These are phyloP conservation scores for Botrytis squamosa DNA, from an alignment of 2,329 filamentous ascomycete species.

Conservation along the genomic window DNA sequence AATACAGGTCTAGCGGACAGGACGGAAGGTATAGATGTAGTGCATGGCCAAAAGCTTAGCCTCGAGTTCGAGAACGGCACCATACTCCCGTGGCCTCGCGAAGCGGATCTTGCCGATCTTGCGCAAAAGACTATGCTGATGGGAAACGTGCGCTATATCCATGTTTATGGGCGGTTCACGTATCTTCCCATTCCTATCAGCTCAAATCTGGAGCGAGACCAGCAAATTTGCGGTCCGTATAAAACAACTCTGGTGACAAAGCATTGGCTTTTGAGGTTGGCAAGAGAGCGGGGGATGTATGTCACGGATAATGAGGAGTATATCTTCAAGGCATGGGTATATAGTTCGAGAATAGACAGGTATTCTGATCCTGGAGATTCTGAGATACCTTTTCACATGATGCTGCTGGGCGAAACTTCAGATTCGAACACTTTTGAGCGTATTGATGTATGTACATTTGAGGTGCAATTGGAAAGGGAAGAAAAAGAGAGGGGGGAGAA, in stretches of 20 bases:
- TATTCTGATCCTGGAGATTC: no score
- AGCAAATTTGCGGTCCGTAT: no score
- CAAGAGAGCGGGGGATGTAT: background rate
- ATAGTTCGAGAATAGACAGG: no score
- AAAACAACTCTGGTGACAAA: no score
- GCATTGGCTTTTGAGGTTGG: background rate
- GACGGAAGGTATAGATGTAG: background rate
- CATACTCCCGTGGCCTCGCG: background rate
- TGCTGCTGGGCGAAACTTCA: background rate
- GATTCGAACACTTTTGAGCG: background rate
- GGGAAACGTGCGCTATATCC: rapidly evolving
- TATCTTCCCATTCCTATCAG: rapidly evolving
- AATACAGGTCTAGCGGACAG: rapidly evolving
- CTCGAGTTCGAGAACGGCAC: background rate
- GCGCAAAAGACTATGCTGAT: background rate
- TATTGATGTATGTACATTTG: rapidly evolving
- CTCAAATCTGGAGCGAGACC: no score
- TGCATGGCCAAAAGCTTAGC: rapidly evolving
- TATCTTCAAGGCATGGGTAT: background rate
- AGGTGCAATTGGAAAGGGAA: rapidly evolving
- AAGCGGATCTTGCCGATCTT: background rate
- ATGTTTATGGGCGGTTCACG: background rate
- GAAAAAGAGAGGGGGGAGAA: rapidly evolving
- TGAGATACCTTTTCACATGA: no score
- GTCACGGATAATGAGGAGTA: background rate